These are phyloP conservation scores for Ophiostoma sp. DNA, from an alignment of 2,329 filamentous ascomycete genomes.

Conservation along the genomic window DNA sequence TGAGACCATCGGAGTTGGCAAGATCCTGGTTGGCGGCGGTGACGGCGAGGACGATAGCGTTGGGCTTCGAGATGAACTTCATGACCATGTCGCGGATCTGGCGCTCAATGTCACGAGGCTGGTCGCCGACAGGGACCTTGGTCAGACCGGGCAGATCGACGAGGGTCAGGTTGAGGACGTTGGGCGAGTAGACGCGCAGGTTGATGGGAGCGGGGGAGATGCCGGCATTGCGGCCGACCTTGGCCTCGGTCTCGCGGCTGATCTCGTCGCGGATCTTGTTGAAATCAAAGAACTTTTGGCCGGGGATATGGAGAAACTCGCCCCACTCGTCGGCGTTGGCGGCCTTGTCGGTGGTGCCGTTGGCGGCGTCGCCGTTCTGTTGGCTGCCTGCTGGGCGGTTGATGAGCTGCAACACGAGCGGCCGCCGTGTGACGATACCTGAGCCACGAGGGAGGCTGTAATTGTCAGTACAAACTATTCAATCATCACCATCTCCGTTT, in stretches of 20 bases:
- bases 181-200: slow-evolving; percentile 95
- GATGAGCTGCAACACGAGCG: slow-evolving; percentile 96
- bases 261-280: slow-evolving; percentile 99
- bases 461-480: background rate
- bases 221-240: slow-evolving; percentile 88
- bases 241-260: slow-evolving; percentile 69
- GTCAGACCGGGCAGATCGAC: slow-evolving; percentile 95
- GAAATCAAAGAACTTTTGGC: slow-evolving; percentile 87
- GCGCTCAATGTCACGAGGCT: slow-evolving; percentile 97
- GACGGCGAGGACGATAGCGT: slow-evolving; percentile 95
- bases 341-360: slow-evolving; percentile 70
- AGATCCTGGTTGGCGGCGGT: slow-evolving; percentile 97
- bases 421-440: slow-evolving; percentile 94
- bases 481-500: background rate
- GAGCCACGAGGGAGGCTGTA: slow-evolving; percentile 89
- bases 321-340: slow-evolving; percentile 96
- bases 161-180: slow-evolving; percentile 92
- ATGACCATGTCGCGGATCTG: slow-evolving; percentile 95
- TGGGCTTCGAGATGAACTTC: slow-evolving; percentile 98
- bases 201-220: slow-evolving; percentile 98
- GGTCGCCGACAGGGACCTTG: slow-evolving; percentile 97
- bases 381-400: slow-evolving; percentile 70
- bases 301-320: slow-evolving; percentile 95
- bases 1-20: slow-evolving; percentile 96
- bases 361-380: slow-evolving; percentile 70